Percentiles rank a stretch among this genome's conserved stretches.
Conservation (phyloP, 371 early-diverging fungal genomes). For the Batkoa obscura region DNA sequence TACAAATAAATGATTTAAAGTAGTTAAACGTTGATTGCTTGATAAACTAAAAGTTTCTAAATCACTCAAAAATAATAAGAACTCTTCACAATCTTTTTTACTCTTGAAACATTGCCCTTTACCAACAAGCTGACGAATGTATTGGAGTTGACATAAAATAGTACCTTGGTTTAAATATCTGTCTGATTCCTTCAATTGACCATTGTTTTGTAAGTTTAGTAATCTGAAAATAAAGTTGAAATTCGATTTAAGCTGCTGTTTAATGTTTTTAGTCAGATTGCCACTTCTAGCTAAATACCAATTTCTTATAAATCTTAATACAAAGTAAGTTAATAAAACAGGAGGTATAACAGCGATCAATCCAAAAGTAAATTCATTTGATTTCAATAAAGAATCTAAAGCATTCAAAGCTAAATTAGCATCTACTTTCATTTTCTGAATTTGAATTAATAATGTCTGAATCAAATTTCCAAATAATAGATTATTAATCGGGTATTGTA, state of each 20-base stretch:
- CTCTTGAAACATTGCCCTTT: background rate
- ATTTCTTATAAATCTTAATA: constrained; percentile 11
- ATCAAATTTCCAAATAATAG: constrained; percentile 38
- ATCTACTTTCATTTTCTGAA: constrained; percentile 80
- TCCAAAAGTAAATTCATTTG: constrained; percentile 92
- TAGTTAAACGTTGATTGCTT: background rate
- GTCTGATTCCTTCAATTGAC: background rate
- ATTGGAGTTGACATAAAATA: background rate
- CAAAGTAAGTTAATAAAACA: constrained; percentile 29
- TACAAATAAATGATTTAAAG: background rate
- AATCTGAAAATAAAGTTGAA: background rate
- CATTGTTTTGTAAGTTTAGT: background rate
- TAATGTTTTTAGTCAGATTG: constrained; percentile 11
- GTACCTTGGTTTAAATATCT: background rate
- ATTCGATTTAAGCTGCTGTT: constrained; percentile 6
- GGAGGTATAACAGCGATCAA: constrained; percentile 54
- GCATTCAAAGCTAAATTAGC: constrained; percentile 80
- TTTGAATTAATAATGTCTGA: constrained; percentile 72
- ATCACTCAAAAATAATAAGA: background rate
- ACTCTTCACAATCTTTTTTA: background rate
- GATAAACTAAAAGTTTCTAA: background rate
- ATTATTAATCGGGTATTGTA: constrained; percentile 26
- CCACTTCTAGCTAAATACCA: constrained; percentile 11
- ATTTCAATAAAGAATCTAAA: constrained; percentile 74
- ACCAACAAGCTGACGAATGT: background rate